Percentiles rank a stretch among this genome's conserved stretches.
Evolutionary conservation across 2,329 filamentous ascomycete genomes (phyloP).

Genomic region (Hypomyces perniciosus): DNA sequence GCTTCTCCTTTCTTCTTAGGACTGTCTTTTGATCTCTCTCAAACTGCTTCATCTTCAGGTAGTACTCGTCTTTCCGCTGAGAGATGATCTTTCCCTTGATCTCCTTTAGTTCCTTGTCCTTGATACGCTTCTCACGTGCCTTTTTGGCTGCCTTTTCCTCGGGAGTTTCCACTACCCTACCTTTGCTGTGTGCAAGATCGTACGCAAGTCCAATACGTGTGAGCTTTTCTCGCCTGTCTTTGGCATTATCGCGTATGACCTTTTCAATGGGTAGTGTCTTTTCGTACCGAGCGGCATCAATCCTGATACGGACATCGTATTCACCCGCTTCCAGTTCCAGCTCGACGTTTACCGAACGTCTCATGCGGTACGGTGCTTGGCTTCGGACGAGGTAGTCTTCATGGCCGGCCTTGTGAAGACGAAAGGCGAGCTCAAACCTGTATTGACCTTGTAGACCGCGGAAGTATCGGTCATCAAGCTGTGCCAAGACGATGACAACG

Average conservation of each 20-base stretch:
- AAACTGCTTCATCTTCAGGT: constrained; percentile 32
- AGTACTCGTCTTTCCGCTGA: constrained; percentile 32
- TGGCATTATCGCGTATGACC: constrained; percentile 59
- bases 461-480: constrained; percentile 54
- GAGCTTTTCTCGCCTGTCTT: constrained; percentile 63
- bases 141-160: constrained; percentile 44
- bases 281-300: constrained; percentile 58
- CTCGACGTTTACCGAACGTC: constrained; percentile 70
- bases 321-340: constrained; percentile 66
- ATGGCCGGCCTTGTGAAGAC: constrained; percentile 43
- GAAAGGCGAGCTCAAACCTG: constrained; percentile 46
- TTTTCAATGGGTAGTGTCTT: constrained; percentile 53
- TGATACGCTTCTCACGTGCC: constrained; percentile 38
- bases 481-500: constrained; percentile 50
- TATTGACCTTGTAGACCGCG: constrained; percentile 53
- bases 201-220: constrained; percentile 63
- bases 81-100: constrained; percentile 37
- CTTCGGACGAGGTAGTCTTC: constrained; percentile 52
- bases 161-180: constrained; percentile 41
- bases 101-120: constrained; percentile 31
- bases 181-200: constrained; percentile 65
- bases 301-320: constrained; percentile 70
- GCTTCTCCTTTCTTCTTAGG: constrained; percentile 70
- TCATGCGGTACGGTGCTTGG: constrained; percentile 53
- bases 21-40: constrained; percentile 24